Evolutionary conservation across 2,329 filamentous ascomycete genomes (phyloP).

Genomic region (Penicillium oxalicum): DNA sequence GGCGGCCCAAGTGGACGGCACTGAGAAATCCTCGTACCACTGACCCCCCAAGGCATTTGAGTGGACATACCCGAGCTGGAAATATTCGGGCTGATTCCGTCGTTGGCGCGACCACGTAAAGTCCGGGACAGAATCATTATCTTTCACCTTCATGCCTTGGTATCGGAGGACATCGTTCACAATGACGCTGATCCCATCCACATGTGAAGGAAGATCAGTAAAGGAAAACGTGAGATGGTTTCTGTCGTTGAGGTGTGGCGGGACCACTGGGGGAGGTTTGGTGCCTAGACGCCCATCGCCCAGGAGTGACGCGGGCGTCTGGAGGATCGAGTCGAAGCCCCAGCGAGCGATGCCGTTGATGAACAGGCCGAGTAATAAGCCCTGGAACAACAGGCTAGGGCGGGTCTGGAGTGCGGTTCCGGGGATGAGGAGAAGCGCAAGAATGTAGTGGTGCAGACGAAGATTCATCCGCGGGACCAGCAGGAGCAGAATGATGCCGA

Average conservation of each 20-base stretch:
- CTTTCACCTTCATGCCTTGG: slow-evolving; percentile 45
- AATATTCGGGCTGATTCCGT: slow-evolving; percentile 33
- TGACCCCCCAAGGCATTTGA: slow-evolving; percentile 30
- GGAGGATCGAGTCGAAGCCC: slow-evolving; percentile 56
- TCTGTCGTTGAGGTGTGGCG: slow-evolving; percentile 12
- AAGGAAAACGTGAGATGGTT: slow-evolving; percentile 35
- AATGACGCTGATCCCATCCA: slow-evolving; percentile 53
- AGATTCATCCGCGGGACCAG: slow-evolving; percentile 53
- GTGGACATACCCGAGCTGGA: slow-evolving; percentile 40
- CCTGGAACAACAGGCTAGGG: slow-evolving; percentile 54
- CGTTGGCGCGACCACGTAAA: slow-evolving; percentile 34
- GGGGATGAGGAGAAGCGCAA: slow-evolving; percentile 53
- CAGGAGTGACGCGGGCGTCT: slow-evolving; percentile 49
- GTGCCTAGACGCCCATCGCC: slow-evolving; percentile 32
- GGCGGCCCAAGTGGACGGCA: slow-evolving; percentile 26
- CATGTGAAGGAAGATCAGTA: slow-evolving; percentile 22
- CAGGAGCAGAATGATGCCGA: slow-evolving; percentile 44
- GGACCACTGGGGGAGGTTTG: slow-evolving; percentile 26
- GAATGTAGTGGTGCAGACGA: slow-evolving; percentile 60
- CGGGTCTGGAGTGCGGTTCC: slow-evolving; percentile 56
- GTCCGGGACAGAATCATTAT: slow-evolving; percentile 15
- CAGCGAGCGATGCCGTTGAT: slow-evolving; percentile 60
- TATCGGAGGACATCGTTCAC: slow-evolving; percentile 59
- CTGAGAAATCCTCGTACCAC: slow-evolving; percentile 39
- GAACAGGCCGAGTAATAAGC: slow-evolving; percentile 56